Percentiles rank a stretch among this genome's conserved stretches.
phyloP scores from a whole-genome alignment of 495 filamentous ascomycete species.

The Annulohypoxylon stygium region DNA sequence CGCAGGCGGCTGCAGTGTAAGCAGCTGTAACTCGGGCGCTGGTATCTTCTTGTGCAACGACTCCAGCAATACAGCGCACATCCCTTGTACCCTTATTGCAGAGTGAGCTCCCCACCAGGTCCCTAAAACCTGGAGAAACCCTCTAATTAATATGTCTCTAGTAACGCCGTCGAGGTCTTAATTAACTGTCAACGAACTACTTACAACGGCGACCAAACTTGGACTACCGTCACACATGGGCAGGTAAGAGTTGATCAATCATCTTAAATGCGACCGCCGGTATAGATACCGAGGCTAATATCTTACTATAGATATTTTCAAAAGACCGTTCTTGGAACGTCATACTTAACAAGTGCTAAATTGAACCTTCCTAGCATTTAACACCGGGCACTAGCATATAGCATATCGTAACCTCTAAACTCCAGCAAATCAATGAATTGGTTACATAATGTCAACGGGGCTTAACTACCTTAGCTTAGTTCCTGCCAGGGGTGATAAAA shows the following conservation, averaged over 20 bases:
- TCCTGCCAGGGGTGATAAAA: no score
- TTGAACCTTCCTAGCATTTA: neutral
- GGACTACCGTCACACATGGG: constrained; percentile 34
- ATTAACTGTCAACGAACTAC: constrained; percentile 41
- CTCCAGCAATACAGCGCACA: constrained; percentile 25
- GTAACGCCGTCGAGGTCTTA: constrained; percentile 43
- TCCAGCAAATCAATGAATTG: neutral
- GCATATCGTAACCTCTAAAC: no score
- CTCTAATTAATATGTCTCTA: neutral
- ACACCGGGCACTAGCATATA: no score
- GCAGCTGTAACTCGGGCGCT: constrained; percentile 35
- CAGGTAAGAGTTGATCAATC: constrained; percentile 30
- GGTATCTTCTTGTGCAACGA: constrained; percentile 43
- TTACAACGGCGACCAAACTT: constrained; percentile 33
- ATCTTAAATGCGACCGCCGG: neutral
- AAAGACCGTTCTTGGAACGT: constrained; percentile 34
- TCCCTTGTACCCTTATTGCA: constrained; percentile 30
- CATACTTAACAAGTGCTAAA: constrained; percentile 38
- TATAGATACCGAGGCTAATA: constrained; percentile 10
- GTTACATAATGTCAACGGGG: neutral
- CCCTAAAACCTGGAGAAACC: neutral
- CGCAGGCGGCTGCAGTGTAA: constrained; percentile 31
- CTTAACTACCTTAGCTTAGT: neutral
- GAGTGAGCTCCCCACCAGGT: constrained; percentile 21
- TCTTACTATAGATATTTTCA: constrained; percentile 36